Evolutionary conservation across 2,329 filamentous ascomycete species (phyloP).

Genomic region (Colletotrichum filicis): DNA sequence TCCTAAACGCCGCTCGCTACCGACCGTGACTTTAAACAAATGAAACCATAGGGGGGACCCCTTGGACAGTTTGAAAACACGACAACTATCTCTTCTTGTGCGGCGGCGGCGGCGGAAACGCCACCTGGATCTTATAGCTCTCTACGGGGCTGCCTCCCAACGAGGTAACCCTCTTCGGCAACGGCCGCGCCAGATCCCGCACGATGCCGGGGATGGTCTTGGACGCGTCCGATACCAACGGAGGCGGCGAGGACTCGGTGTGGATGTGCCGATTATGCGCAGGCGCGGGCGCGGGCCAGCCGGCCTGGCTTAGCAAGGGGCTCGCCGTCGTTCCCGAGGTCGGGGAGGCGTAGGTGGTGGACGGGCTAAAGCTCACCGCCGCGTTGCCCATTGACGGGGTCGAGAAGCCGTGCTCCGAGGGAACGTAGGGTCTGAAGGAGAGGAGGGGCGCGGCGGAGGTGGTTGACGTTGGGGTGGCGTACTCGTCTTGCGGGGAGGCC

Average conservation of each 20-base stretch:
- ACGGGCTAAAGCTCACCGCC: slow-evolving; percentile 19
- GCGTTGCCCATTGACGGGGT: slow-evolving; percentile 34
- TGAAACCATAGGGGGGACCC: not conserved
- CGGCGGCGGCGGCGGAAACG: slow-evolving; percentile 52
- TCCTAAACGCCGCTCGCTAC: not conserved
- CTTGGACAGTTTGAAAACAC: not conserved
- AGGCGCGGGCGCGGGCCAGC: slow-evolving; percentile 28
- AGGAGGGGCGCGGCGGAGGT: slow-evolving; percentile 50
- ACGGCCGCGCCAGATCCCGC: slow-evolving; percentile 10
- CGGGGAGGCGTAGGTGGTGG: slow-evolving; percentile 23
- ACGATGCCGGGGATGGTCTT: slow-evolving; percentile 6
- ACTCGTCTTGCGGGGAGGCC: slow-evolving; percentile 34
- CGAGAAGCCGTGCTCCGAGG: slow-evolving; percentile 42
- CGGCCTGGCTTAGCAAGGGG: slow-evolving; percentile 34
- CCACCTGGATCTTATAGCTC: slow-evolving; percentile 48
- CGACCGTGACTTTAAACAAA: not conserved
- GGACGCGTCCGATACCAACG: not conserved
- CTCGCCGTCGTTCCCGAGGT: slow-evolving; percentile 28
- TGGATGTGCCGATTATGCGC: not conserved
- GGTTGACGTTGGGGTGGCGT: slow-evolving; percentile 45
- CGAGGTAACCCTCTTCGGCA: slow-evolving; percentile 30
- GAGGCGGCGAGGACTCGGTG: not conserved
- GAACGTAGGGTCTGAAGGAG: slow-evolving; percentile 41
- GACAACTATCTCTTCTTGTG: slow-evolving; percentile 33
- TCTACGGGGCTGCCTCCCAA: slow-evolving; percentile 47